Percentiles rank a stretch among this genome's conserved stretches.
These are phyloP conservation scores for Inonotus hispidus DNA, from an alignment of 1,284 basidiomycete genomes.

Conservation along the genomic window DNA sequence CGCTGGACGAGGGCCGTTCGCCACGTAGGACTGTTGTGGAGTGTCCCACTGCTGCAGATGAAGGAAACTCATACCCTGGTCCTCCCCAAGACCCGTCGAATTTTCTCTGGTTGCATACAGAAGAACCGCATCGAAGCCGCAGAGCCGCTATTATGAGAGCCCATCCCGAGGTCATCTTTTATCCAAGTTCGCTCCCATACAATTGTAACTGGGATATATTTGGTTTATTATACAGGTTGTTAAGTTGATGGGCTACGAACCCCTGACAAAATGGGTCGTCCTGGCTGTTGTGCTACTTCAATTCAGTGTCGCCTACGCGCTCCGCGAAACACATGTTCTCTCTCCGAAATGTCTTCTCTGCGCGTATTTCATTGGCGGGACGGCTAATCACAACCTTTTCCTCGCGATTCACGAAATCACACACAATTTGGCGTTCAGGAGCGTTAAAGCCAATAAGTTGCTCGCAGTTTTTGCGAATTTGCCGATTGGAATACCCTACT, in stretches of 20 bases:
- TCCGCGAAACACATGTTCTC: constrained; percentile 63
- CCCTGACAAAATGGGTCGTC: constrained; percentile 86
- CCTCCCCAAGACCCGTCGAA: constrained; percentile 70
- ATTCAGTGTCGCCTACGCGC: constrained; percentile 55
- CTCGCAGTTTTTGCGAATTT: constrained; percentile 90
- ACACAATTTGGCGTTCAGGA: constrained; percentile 92
- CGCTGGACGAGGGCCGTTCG: constrained; percentile 52
- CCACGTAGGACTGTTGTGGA: constrained; percentile 53
- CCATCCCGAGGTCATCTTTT: constrained; percentile 77
- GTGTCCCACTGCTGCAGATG: constrained; percentile 34
- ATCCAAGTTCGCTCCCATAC: background rate
- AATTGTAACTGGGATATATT: background rate
- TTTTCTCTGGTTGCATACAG: constrained; percentile 94
- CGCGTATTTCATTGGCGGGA: constrained; percentile 89
- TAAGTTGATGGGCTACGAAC: constrained; percentile 93
- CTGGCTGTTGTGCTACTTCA: constrained; percentile 77
- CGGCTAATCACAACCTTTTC: constrained; percentile 96
- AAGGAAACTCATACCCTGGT: constrained; percentile 38
- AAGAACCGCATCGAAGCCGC: constrained; percentile 91
- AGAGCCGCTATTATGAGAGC: constrained; percentile 89
- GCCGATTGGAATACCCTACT: constrained; percentile 92
- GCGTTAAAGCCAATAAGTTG: constrained; percentile 79
- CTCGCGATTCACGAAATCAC: constrained; percentile 98
- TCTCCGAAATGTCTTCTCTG: constrained; percentile 70
- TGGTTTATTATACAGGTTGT: constrained; percentile 55